phyloP scores from a whole-genome alignment of 2,329 filamentous ascomycete genomes.

The Neonectria hederae region DNA sequence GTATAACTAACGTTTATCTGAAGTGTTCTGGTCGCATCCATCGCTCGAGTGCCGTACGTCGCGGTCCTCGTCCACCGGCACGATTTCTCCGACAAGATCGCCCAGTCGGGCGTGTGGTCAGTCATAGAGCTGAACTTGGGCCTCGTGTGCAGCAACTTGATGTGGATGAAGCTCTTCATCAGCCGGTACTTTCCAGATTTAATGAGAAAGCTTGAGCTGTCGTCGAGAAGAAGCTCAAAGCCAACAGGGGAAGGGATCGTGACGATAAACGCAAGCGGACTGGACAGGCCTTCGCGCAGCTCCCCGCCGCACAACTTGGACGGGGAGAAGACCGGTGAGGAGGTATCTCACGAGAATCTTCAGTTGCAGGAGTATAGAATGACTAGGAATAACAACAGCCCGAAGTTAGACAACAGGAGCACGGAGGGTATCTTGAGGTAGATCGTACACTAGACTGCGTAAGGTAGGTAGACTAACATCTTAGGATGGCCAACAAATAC shows the following conservation, averaged over 20 bases:
- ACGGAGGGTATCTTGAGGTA: conserved; percentile 1
- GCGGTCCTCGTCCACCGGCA: background rate
- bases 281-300: background rate
- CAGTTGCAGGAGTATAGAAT: background rate
- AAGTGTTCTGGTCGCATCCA: conserved; percentile 19
- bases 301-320: background rate
- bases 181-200: background rate
- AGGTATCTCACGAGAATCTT: background rate
- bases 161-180: conserved; percentile 4
- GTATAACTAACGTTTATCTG: background rate
- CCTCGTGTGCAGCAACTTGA: background rate
- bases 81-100: conserved; percentile 14
- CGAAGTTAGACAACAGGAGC: background rate
- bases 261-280: too few species aligned
- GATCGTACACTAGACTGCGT: too few species aligned
- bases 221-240: background rate
- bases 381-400: background rate
- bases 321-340: background rate
- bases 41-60: conserved; percentile 19
- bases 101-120: conserved; percentile 16
- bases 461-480: background rate
- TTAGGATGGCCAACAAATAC: too few species aligned
- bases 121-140: conserved; percentile 14
- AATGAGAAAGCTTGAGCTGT: background rate
- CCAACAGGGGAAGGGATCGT: background rate